phyloP scores from a whole-genome alignment of 768 basidiomycete genomes.

The Pleurotus tuber-regium region DNA sequence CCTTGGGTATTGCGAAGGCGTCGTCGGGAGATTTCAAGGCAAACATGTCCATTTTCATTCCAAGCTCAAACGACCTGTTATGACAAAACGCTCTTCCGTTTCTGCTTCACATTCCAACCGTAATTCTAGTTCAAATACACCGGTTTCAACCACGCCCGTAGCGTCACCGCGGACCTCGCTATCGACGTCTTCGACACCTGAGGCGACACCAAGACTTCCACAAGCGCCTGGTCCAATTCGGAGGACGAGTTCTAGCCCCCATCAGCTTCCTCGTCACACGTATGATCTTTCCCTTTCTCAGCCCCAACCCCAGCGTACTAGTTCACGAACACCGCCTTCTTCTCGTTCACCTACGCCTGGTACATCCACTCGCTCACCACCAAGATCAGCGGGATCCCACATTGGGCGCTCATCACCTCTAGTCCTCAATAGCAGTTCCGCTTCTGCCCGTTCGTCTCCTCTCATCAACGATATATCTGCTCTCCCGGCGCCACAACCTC shows the following conservation, averaged over 20 bases:
- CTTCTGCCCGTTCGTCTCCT: no score
- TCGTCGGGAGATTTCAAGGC: conserved; percentile 73
- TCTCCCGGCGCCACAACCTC: no score
- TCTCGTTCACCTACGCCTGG: not conserved
- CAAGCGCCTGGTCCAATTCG: no score
- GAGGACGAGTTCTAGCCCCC: no score
- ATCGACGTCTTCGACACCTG: conserved; percentile 13
- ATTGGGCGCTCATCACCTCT: no score
- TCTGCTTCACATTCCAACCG: conserved; percentile 8
- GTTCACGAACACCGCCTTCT: not conserved
- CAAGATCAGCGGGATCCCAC: no score
- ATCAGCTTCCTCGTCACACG: no score
- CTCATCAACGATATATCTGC: no score
- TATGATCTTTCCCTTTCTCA: no score
- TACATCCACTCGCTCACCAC: not conserved
- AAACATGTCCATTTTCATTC: conserved; percentile 65
- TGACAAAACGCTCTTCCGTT: conserved; percentile 65
- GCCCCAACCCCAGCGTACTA: no score
- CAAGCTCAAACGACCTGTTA: conserved; percentile 77
- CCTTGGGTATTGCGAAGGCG: conserved; percentile 82
- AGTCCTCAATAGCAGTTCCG: no score
- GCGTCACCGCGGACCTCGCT: conserved; percentile 21
- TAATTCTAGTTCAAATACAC: not conserved
- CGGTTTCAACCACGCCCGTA: conserved; percentile 15
- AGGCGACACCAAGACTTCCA: not conserved